Evolutionary conservation across 768 basidiomycete species (phyloP).

Genomic region (Filobasidium wieringae): DNA sequence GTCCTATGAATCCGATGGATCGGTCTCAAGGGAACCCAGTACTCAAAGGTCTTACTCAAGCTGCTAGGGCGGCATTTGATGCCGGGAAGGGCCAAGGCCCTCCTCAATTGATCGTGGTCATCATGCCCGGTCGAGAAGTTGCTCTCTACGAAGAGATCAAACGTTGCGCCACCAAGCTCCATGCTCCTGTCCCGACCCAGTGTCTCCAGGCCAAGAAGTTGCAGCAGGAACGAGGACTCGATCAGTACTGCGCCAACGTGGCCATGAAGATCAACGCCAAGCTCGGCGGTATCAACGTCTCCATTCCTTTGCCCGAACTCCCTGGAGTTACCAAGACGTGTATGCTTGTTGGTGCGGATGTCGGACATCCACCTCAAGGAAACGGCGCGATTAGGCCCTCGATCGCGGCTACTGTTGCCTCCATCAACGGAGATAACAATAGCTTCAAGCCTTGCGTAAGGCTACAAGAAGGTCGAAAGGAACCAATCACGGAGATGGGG

Average conservation of each 20-base stretch:
- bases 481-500: conserved; percentile 35
- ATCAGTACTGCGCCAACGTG: conserved; percentile 35
- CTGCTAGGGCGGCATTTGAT: conserved; percentile 20
- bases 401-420: conserved; percentile 39
- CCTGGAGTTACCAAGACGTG: conserved; percentile 27
- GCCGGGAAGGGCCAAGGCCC: conserved; percentile 22
- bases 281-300: conserved; percentile 35
- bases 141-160: conserved; percentile 37
- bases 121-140: conserved; percentile 34
- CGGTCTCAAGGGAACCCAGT: not conserved
- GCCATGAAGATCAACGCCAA: conserved; percentile 38
- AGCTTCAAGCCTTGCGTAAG: conserved; percentile 10
- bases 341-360: conserved; percentile 38
- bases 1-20: conserved; percentile 20
- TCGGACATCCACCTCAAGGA: conserved; percentile 32
- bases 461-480: conserved; percentile 35
- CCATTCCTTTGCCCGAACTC: conserved; percentile 21
- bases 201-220: conserved; percentile 36
- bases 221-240: conserved; percentile 22
- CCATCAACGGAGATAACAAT: conserved; percentile 25
- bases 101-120: conserved; percentile 33
- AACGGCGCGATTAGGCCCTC: conserved; percentile 25
- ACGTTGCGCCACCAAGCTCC: conserved; percentile 20
- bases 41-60: not conserved
- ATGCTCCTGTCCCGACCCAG: conserved; percentile 34